phyloP scores from a whole-genome alignment of 2,329 filamentous ascomycete species.

The Pseudogymnoascus sp. region DNA sequence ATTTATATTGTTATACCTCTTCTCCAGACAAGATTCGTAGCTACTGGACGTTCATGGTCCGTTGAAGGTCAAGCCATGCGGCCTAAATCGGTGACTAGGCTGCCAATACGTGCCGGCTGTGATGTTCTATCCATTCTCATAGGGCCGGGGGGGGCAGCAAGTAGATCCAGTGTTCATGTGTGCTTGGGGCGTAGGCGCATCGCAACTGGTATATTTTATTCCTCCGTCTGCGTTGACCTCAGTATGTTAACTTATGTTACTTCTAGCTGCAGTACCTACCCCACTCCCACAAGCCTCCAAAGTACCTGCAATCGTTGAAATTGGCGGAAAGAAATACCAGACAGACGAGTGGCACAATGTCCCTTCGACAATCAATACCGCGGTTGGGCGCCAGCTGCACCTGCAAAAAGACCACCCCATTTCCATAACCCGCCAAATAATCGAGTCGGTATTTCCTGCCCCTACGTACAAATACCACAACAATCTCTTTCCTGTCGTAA shows the following conservation, averaged over 20 bases:
- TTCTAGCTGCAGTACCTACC: neutral
- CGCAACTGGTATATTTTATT: constrained; percentile 21
- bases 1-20: neutral
- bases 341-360: constrained; percentile 82
- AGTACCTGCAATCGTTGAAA: constrained; percentile 3
- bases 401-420: constrained; percentile 85
- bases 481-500: constrained; percentile 72
- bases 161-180: constrained; percentile 16
- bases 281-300: neutral
- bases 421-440: constrained; percentile 80
- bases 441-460: constrained; percentile 75
- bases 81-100: constrained; percentile 16
- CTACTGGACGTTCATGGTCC: neutral
- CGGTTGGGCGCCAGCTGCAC: constrained; percentile 73
- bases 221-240: neutral
- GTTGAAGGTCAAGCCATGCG: constrained; percentile 20
- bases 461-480: constrained; percentile 70
- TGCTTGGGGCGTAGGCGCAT: constrained; percentile 25
- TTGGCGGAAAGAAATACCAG: constrained; percentile 46
- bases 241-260: neutral
- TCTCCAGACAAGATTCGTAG: neutral
- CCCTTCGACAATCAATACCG: constrained; percentile 62
- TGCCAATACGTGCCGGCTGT: constrained; percentile 17
- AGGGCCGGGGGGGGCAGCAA: constrained; percentile 17
- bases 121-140: constrained; percentile 24